phyloP scores from a whole-genome alignment of 2,329 filamentous ascomycete species.

The Trichoderma lentiforme region DNA sequence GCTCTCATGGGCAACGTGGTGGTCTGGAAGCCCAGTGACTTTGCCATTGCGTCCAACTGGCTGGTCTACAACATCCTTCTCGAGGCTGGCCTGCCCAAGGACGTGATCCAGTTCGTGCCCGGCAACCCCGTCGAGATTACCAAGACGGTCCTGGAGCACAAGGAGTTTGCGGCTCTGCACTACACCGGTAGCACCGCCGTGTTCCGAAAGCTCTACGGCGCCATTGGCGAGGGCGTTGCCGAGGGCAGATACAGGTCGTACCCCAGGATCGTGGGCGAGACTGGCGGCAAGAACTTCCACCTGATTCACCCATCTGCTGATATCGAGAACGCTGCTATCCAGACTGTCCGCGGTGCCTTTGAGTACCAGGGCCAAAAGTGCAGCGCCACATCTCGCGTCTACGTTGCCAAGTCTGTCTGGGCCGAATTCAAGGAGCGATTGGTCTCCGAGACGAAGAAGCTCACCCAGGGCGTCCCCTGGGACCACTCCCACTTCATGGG shows the following conservation, averaged over 20 bases:
- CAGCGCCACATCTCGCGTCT: conserved; percentile 76
- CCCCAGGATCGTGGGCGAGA: conserved; percentile 85
- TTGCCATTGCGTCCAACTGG: conserved; percentile 85
- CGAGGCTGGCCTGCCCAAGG: conserved; percentile 82
- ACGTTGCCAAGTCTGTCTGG: conserved; percentile 74
- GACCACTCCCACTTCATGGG: conserved; percentile 79
- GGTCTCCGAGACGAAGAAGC: conserved; percentile 62
- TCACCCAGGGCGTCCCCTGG: conserved; percentile 67
- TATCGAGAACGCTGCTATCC: conserved; percentile 71
- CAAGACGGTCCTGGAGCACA: conserved; percentile 69
- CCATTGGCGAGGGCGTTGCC: conserved; percentile 77
- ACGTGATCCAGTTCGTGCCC: conserved; percentile 91
- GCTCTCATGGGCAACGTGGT: conserved; percentile 92
- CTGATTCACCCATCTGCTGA: conserved; percentile 75
- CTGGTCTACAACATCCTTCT: conserved; percentile 85
- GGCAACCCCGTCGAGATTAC: conserved; percentile 85
- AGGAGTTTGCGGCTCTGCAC: conserved; percentile 84
- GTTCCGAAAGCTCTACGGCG: conserved; percentile 83
- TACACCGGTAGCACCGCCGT: conserved; percentile 92
- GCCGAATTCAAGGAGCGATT: conserved; percentile 66
- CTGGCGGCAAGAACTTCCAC: conserved; percentile 92
- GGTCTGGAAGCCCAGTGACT: conserved; percentile 93
- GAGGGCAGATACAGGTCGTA: conserved; percentile 81
- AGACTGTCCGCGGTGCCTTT: conserved; percentile 83
- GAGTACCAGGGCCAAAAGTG: conserved; percentile 93